Percentiles rank a stretch among this genome's conserved stretches.
Evolutionary conservation across 176 grass and related monocot genomes (phyloP).

Genomic region (Raddia distichophylla): DNA sequence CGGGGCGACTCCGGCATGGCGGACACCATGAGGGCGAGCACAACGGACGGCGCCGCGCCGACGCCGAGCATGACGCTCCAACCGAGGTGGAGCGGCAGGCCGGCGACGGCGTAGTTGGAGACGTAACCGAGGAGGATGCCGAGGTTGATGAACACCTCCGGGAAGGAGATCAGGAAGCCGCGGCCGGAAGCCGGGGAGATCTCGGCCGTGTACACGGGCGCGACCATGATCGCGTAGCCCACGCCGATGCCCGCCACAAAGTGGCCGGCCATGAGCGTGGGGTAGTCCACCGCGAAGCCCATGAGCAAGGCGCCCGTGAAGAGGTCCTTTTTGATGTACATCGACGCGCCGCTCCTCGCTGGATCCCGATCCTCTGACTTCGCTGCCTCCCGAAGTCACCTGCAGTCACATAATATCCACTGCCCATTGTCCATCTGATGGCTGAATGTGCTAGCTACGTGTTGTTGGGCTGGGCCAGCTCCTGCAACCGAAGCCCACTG

Average conservation of each 20-base stretch:
- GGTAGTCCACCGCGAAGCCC: slow-evolving; percentile 8
- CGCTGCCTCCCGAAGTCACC: no score
- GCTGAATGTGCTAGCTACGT: no score
- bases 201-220: slow-evolving; percentile 71
- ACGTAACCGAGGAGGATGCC: slow-evolving; percentile 72
- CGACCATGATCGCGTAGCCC: slow-evolving; percentile 67
- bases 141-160: slow-evolving; percentile 69
- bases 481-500: no score
- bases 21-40: slow-evolving; percentile 52
- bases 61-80: slow-evolving; percentile 81
- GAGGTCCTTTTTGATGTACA: no score
- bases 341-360: no score
- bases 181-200: slow-evolving; percentile 53
- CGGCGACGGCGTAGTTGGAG: slow-evolving; percentile 57
- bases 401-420: no score
- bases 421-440: no score
- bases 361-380: no score
- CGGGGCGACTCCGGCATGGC: slow-evolving; percentile 72
- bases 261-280: slow-evolving; percentile 61
- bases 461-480: no score
- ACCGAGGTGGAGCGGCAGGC: slow-evolving; percentile 45
- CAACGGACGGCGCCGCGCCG: slow-evolving; percentile 54
- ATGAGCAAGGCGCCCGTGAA: no score
- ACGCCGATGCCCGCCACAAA: slow-evolving; percentile 63
- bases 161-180: slow-evolving; percentile 61